These are phyloP conservation scores for Acer saccharum DNA, from an alignment of 345 rosid species.

Conservation along the genomic window DNA sequence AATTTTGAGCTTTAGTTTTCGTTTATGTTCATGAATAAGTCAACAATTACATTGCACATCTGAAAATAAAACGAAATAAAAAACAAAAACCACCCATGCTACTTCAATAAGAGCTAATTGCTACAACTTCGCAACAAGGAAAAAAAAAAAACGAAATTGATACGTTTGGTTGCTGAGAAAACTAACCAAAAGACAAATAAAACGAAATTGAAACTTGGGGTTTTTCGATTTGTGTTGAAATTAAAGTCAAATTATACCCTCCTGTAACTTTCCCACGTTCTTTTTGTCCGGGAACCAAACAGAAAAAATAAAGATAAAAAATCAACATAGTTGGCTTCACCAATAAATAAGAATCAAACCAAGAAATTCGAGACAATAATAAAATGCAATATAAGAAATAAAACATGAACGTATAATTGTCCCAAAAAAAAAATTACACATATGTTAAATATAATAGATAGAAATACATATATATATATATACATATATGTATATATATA, in stretches of 20 bases:
- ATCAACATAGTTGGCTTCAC: neutral
- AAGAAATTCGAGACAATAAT: neutral
- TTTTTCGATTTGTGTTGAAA: neutral
- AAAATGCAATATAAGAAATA: neutral
- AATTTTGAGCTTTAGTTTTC: neutral
- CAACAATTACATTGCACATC: neutral
- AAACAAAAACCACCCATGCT: neutral
- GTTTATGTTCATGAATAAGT: neutral
- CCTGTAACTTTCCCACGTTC: neutral
- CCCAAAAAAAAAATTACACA: neutral
- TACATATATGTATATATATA: neutral
- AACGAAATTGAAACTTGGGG: neutral
- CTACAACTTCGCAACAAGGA: neutral
- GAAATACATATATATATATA: neutral
- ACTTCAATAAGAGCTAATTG: constrained; percentile 7
- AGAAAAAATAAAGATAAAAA: neutral
- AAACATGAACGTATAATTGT: neutral
- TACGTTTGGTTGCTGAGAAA: too few species aligned
- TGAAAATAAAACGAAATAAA: neutral
- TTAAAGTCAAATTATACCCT: neutral
- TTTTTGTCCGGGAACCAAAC: constrained; percentile 4
- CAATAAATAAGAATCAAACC: neutral
- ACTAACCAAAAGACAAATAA: neutral
- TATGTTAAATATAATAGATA: neutral
- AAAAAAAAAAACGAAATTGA: neutral